Evolutionary conservation across 176 grass and related monocot genomes (phyloP).

Genomic region (Bonia amplexicaulis): DNA sequence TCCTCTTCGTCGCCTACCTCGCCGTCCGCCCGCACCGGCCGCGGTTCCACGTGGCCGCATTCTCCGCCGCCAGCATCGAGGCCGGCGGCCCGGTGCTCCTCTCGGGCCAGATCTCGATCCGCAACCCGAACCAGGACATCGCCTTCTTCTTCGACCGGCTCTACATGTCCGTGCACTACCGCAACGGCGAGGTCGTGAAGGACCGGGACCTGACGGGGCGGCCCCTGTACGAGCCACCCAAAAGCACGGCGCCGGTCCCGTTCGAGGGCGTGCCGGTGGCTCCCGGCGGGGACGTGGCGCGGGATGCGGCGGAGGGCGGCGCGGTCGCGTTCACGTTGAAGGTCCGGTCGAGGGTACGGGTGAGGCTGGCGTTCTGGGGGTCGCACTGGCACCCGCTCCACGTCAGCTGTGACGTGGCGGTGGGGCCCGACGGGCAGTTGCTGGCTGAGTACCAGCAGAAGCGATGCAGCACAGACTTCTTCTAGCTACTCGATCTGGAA

Average conservation of each 20-base stretch:
- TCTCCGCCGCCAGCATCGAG: constrained; percentile 48
- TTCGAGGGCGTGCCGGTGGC: constrained; percentile 26
- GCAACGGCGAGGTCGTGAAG: constrained; percentile 35
- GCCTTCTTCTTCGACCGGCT: constrained; percentile 60
- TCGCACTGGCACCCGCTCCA: constrained; percentile 57
- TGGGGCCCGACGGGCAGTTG: constrained; percentile 56
- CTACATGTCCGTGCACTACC: constrained; percentile 49
- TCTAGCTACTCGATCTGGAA: constrained; percentile 23
- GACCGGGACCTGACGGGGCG: constrained; percentile 21
- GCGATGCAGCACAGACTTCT: constrained; percentile 65
- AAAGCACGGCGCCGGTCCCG: constrained; percentile 40
- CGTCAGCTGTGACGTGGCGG: constrained; percentile 56
- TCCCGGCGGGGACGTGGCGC: constrained; percentile 14
- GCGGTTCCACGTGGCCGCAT: constrained; percentile 62
- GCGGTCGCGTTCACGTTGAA: constrained; percentile 46
- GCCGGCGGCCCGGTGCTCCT: constrained; percentile 7
- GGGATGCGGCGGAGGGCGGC: constrained; percentile 7
- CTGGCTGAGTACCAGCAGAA: constrained; percentile 33
- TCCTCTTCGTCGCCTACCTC: constrained; percentile 69
- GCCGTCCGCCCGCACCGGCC: constrained; percentile 78
- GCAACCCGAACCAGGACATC: constrained; percentile 67
- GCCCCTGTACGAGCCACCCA: constrained; percentile 54
- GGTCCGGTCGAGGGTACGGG: constrained; percentile 51
- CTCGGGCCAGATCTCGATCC: constrained; percentile 44
- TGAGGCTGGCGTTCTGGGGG: constrained; percentile 55